Evolutionary conservation across 2,329 filamentous ascomycete genomes (phyloP), one percentile per base, ranked within the genome.

Genomic region (Beauveria sp.): DNA sequence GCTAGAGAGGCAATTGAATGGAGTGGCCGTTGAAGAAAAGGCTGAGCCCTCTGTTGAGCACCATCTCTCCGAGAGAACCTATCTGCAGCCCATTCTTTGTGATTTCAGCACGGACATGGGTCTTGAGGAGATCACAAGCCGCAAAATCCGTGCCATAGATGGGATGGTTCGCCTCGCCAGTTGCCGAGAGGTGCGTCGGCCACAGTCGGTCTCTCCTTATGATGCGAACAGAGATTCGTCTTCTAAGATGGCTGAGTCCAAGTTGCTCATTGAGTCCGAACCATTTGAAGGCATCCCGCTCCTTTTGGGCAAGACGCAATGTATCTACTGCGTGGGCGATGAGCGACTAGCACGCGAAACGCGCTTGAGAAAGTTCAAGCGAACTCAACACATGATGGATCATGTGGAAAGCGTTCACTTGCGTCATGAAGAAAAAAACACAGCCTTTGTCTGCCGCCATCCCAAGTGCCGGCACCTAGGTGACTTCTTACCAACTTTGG

Each of bases 121-220:
- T 16, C 42, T 55, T 34, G 12, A 47, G 43, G 58, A 61, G 50
- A 47, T 61, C 18, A 55, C 40, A 20, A 28, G 14, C 34, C 24
- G 49, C 7, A 61, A 61, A 40, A 43, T 61, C 16, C n/a, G 20
- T 26, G 58, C 58, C 22, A 61, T 61, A n/a, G 60, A 64, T 49
- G 43, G 53, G 20, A 63, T 65, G 40, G 63, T 63, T 20, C 38
- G 30, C 57, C 55, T 65, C 22, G 62, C 63, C 5, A 30, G 58
- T 22, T 52, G 59, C 18, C 42, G 46, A 6, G 62, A 65, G 51
- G 56, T 65, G 43, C 59, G 62, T 54, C 34, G 46, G 40, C 55
- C 26, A 26, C 26, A 26, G 26, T 26, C 26, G 26, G 26, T 26
- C 26, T 26, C 26, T 26, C 26, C 26, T 26, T 26, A 26, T 26